Evolutionary conservation across 2,329 filamentous ascomycete genomes (phyloP), one percentile per base, ranked within the genome.

Genomic region (Diaporthe vaccinii): DNA sequence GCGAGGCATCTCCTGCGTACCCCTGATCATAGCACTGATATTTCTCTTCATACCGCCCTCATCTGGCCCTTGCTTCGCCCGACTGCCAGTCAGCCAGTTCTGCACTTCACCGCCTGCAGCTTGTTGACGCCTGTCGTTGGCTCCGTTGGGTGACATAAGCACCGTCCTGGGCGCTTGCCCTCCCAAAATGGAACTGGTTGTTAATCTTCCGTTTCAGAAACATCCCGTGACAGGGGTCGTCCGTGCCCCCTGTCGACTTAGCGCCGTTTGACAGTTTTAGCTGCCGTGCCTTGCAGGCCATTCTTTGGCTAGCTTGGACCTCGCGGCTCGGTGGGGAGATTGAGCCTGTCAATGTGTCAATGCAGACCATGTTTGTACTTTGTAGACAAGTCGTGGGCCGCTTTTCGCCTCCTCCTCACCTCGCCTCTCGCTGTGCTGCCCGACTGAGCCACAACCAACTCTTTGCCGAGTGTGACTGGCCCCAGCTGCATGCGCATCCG

Each of bases 191-290:
- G 58, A 20, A 31, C 46, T 68, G 62, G 62, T 51, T 22, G 46
- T 44, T 51, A 34, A 51, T 1, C 36, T 55, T 61, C 58, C 70
- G 70, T 73, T 73, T 73, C 70, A 65, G 65, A 73, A 73, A 73
- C 70, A 62, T 55, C 58, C 70, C 70, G 58, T 28, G 46, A 65
- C 70, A 73, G 70, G 58, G 70, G 46, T 22, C 0, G 8, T n/a
- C n/a, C 57, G 31, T 25, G 22, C 9, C 46, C 65, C 65, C 65
- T 53, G 65, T 34, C 31, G 7, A 1, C 22, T 34, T 73, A 73
- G 70, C 70, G 70, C 58, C 25, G 58, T 73, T 73, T 73, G 70
- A 73, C 70, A 65, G 58, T 73, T 73, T 73, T 65, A 73, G 70
- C 17, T 65, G 46, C 70, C 70, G 70, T 73, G 46, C 58, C 70